Base-by-base conservation (phyloP, 768 basidiomycete genomes). In the Amanita exitialis region DNA sequence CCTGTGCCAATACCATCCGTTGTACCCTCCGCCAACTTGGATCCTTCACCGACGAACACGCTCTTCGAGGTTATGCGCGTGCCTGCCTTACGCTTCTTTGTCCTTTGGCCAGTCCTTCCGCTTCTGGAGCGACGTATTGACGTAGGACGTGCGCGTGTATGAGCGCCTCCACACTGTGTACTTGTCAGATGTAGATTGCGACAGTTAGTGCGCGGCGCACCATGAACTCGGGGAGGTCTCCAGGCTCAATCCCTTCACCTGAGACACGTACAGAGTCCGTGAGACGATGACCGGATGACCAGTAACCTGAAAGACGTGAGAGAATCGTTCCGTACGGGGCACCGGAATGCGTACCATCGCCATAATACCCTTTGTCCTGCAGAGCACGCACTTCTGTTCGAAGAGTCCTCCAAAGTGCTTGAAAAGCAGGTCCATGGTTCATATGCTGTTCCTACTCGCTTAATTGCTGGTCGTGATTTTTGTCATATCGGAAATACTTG, bases 381-480 rank as follows among this genome's bases (percentile, higher is more conserved):
- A 91, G 70, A 21, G 72, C 72, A 28, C 77, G 69, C 3, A 90
- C 84, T 61, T 91, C 86, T 25, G 64, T 65, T 25, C 75, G 69
- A 13, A 92, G 75, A 55, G 73, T 76, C 27, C 66, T 71, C 85
- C 90, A 90, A 2, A 90, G 70, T 9, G 77, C 70, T 66, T 90
- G 88, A 62, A 92, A 92, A 0, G 70, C 78, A 5, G 78, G 69
- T 0, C 86, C 84, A 57, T 92, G 90, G 57, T 91, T 73, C 86
- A 84, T 84, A 63, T 91, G 82, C 86, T 90, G 56, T 20, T 4
- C 25, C 25, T 6, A 35, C 18, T 30, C 16, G 25, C 25, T 27
- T 36, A 41, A 12, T 41, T 21, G 12, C 10, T 18, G 25, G 6
- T 27, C 9, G 13, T 9, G 34, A 21, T 45, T 30, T n/a, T 16